Conservation (phyloP, 2,329 filamentous ascomycete species). For the Fusarium euwallaceae region DNA sequence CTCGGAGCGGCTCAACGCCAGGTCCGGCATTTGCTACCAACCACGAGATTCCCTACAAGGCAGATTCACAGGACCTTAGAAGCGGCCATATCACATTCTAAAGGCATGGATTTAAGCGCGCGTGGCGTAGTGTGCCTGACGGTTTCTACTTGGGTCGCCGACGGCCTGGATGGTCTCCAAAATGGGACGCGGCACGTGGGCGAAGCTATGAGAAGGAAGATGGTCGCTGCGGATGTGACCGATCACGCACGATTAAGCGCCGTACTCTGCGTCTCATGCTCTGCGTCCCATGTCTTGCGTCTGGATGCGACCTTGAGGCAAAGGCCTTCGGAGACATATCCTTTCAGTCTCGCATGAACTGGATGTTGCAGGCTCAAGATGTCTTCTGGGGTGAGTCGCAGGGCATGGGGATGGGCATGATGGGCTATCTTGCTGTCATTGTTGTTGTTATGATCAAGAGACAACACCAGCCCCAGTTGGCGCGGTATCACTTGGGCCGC, state of each 20-base stretch:
- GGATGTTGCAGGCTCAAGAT: background rate
- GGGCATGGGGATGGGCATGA: background rate
- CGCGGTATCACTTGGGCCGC: background rate
- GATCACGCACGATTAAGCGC: slow-evolving; percentile 17
- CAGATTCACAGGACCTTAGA: background rate
- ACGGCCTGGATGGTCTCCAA: background rate
- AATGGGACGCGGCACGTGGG: slow-evolving; percentile 14
- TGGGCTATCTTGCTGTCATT: background rate
- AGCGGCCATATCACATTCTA: background rate
- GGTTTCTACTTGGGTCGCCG: slow-evolving; percentile 11
- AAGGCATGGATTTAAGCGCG: slow-evolving; percentile 5
- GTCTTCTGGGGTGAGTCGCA: background rate
- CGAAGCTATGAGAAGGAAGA: background rate
- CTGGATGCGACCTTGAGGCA: slow-evolving; percentile 6
- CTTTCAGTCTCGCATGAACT: slow-evolving; percentile 9
- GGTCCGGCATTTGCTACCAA: slow-evolving; percentile 8
- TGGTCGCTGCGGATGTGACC: slow-evolving; percentile 8
- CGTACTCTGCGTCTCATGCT: background rate
- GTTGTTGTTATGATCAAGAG: background rate
- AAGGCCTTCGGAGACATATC: background rate
- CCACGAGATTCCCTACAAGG: background rate
- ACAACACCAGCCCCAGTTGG: background rate
- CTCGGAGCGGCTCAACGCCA: slow-evolving; percentile 15
- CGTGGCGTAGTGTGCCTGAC: background rate
- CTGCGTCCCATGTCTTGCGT: slow-evolving; percentile 3